A percentile compares a stretch with the other conserved stretches of the same genome.
Conservation (phyloP, 257 asterid species). For the Pogostemon cablin region DNA sequence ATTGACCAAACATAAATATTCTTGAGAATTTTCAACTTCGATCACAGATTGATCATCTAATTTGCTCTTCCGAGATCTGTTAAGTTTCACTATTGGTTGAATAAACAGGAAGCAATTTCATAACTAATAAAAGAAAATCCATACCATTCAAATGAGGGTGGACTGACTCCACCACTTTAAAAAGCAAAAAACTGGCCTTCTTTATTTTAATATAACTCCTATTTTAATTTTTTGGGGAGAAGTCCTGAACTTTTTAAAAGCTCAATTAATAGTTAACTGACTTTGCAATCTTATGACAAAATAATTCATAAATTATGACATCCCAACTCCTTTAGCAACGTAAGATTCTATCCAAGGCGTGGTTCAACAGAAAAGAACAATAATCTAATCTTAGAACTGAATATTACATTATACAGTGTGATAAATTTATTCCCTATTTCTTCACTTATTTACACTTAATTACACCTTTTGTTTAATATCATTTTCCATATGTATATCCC, state of each 20-base stretch:
- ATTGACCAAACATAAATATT: neutral
- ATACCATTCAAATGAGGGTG: neutral
- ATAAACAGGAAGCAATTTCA: neutral
- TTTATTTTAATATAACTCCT: neutral
- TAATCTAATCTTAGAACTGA: constrained; percentile 7
- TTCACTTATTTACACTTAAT: neutral
- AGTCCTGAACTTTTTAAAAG: neutral
- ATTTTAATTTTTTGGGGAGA: neutral
- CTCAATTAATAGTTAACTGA: constrained; percentile 6
- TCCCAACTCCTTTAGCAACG: neutral
- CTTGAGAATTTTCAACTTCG: neutral
- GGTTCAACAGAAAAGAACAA: constrained; percentile 5
- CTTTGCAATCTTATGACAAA: neutral
- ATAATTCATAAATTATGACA: neutral
- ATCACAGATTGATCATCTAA: neutral
- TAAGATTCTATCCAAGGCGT: constrained; percentile 3
- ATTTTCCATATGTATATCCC: neutral
- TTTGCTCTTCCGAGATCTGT: constrained; percentile 4
- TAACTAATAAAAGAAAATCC: neutral
- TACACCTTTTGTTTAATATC: neutral
- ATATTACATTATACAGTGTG: neutral
- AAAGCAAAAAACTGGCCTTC: neutral
- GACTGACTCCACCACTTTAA: constrained; percentile 12
- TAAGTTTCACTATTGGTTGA: constrained; percentile 10
- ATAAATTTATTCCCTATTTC: neutral